Percentiles rank a stretch among this genome's conserved stretches.
Evolutionary conservation across 2,329 filamentous ascomycete genomes (phyloP).

Genomic region (Cryphonectria nitschkei): DNA sequence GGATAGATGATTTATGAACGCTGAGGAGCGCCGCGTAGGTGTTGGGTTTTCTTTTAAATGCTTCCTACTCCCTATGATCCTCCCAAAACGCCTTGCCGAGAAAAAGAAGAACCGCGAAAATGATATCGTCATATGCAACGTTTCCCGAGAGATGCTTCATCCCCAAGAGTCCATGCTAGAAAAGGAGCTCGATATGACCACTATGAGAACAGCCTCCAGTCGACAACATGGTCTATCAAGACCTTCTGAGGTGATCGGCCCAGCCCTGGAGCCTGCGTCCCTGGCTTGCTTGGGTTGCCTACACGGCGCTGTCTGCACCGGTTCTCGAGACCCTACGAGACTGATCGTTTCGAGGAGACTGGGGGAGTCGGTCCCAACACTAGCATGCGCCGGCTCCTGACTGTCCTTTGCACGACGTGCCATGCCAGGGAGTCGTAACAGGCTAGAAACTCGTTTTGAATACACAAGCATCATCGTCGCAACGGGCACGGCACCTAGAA

Average conservation of each 20-base stretch:
- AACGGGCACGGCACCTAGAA: slow-evolving; percentile 4
- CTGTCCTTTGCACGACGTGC: not conserved
- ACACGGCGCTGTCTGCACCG: not conserved
- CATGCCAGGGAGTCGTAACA: not conserved
- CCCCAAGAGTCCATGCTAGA: not conserved
- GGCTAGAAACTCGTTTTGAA: not conserved
- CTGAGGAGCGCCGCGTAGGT: slow-evolving; percentile 6
- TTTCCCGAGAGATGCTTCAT: slow-evolving; percentile 9
- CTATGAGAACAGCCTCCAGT: not conserved
- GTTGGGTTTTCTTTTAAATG: not conserved
- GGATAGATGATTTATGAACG: not conserved
- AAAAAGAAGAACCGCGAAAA: slow-evolving; percentile 14
- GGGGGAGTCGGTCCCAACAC: not conserved
- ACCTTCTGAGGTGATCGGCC: not conserved
- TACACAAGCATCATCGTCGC: slow-evolving; percentile 3
- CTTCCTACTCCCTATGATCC: slow-evolving; percentile 7
- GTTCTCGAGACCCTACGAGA: not conserved
- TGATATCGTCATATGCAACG: slow-evolving; percentile 1
- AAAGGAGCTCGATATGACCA: not conserved
- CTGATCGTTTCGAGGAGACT: not conserved
- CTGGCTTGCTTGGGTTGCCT: not conserved
- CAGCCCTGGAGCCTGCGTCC: not conserved
- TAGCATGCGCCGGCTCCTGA: slow-evolving; percentile 8
- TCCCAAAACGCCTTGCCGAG: slow-evolving; percentile 20
- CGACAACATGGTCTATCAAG: not conserved